Base-by-base conservation (phyloP, 139 green algal genomes). In the Mesotaenium endlicherianum region DNA sequence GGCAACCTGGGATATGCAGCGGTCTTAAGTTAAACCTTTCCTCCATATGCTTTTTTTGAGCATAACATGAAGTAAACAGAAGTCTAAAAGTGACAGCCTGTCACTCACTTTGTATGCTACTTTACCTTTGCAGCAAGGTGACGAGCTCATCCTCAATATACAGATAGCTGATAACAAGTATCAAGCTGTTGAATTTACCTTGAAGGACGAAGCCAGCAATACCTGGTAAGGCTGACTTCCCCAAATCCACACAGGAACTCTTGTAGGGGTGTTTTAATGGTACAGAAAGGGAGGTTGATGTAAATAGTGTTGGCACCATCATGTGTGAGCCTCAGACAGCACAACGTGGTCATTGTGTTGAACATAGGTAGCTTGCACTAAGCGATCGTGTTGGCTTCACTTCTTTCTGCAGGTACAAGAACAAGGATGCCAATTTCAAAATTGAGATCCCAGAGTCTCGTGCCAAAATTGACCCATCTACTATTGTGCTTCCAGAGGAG, bases 181-280 rank as follows among this genome's bases (percentile, higher is more conserved):
- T 31, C 41, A 78, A 17, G 83, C 34, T 31, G 31, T 80, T 31
- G 83, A 88, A 58, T 98, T 98, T 89, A 96, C 98, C 44, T 50
- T 98, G 16, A 98, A 98, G 90, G 95, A 98, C 53, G 91, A 91
- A 11, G 85, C 87, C 3, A 95, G 90, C 26, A 93, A 94, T 87
- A 90, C 86, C 0, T 94, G 92, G 92, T 94, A 45, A 50, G 85
- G n/a, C n/a, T n/a, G n/a, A n/a, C n/a, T n/a, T n/a, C n/a, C n/a
- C n/a, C n/a, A n/a, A n/a, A n/a, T n/a, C n/a, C n/a, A n/a, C n/a
- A n/a, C n/a, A n/a, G n/a, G n/a, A n/a, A n/a, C n/a, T n/a, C n/a
- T n/a, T n/a, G n/a, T n/a, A n/a, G n/a, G n/a, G n/a, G n/a, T n/a
- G n/a, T n/a, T n/a, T n/a, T n/a, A n/a, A n/a, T n/a, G n/a, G n/a